A percentile compares a stretch with the other conserved stretches of the same genome.
Evolutionary conservation across 169 alveolate species (phyloP).

Genomic region (Ichthyophthirius multifiliis): DNA sequence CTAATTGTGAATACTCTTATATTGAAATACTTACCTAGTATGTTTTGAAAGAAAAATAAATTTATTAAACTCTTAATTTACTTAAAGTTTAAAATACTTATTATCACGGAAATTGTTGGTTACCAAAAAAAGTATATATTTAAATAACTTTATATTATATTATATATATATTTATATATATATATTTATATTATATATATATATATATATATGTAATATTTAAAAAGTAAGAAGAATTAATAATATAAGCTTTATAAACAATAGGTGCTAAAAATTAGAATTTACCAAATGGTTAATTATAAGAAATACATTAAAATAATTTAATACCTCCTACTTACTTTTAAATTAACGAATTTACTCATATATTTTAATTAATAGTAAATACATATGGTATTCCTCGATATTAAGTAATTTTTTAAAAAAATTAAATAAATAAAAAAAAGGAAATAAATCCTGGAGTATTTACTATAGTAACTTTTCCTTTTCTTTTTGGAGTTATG

Average conservation of each 20-base stretch:
- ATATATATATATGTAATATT: not conserved
- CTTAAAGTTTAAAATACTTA: slow-evolving; percentile 63
- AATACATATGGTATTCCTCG: slow-evolving; percentile 35
- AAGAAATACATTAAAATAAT: slow-evolving; percentile 20
- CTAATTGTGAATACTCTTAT: slow-evolving; percentile 59
- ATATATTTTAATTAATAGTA: slow-evolving; percentile 26
- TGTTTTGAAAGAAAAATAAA: slow-evolving; percentile 93
- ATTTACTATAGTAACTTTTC: slow-evolving; percentile 97
- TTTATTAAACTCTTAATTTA: slow-evolving; percentile 89
- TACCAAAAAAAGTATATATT: slow-evolving; percentile 10
- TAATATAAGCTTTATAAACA: not conserved
- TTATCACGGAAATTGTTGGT: slow-evolving; percentile 8
- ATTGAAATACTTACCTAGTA: slow-evolving; percentile 93
- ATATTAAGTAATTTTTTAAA: slow-evolving; percentile 3
- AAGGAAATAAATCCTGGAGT: slow-evolving; percentile 98
- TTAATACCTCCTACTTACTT: slow-evolving; percentile 34
- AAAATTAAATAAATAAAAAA: slow-evolving; percentile 85
- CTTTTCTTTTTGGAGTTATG: slow-evolving; percentile 99
- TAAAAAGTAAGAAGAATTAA: slow-evolving; percentile 8
- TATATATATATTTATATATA: not conserved
- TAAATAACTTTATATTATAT: not conserved
- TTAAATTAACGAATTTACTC: slow-evolving; percentile 43
- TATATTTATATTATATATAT: slow-evolving; percentile 7
- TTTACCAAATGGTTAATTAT: slow-evolving; percentile 26
- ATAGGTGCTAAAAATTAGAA: not conserved